A percentile compares a stretch with the other conserved stretches of the same genome.
These are phyloP conservation scores for Parafenestella ontariensis DNA, from an alignment of 2,329 filamentous ascomycete species.

Conservation along the genomic window DNA sequence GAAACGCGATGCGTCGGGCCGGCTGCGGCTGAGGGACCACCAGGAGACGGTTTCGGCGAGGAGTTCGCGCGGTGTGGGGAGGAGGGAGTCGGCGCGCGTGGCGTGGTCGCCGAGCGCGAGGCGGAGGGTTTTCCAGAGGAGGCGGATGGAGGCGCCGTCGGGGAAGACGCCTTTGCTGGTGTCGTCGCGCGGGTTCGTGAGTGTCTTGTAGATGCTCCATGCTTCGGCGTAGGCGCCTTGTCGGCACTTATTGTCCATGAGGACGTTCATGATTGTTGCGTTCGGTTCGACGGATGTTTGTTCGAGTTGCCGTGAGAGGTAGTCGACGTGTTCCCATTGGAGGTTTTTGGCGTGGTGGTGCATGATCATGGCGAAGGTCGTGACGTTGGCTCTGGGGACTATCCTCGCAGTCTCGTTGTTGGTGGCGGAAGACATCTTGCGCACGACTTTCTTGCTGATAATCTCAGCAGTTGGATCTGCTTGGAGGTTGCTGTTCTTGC, in stretches of 20 bases:
- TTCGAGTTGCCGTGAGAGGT: slow-evolving; percentile 36
- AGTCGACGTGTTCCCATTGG: slow-evolving; percentile 47
- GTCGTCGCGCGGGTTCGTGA: slow-evolving; percentile 29
- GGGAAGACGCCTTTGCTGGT: slow-evolving; percentile 35
- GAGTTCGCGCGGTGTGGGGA: slow-evolving; percentile 43
- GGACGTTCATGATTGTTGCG: slow-evolving; percentile 40
- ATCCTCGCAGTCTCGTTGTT: slow-evolving; percentile 8
- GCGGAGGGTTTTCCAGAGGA: slow-evolving; percentile 44
- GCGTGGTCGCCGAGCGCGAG: slow-evolving; percentile 32
- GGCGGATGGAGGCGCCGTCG: slow-evolving; percentile 36
- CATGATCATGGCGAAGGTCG: slow-evolving; percentile 43
- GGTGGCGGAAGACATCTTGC: background rate
- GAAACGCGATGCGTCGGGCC: slow-evolving; percentile 37
- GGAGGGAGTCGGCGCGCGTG: slow-evolving; percentile 18
- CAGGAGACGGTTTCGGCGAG: slow-evolving; percentile 40
- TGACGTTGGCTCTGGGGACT: slow-evolving; percentile 35
- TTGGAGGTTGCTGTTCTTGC: background rate
- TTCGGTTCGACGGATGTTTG: slow-evolving; percentile 29
- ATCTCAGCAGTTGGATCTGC: background rate
- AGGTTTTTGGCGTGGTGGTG: slow-evolving; percentile 34
- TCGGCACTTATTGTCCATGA: slow-evolving; percentile 40
- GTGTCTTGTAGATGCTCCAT: slow-evolving; percentile 36
- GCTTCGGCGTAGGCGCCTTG: slow-evolving; percentile 39
- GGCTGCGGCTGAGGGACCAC: slow-evolving; percentile 33
- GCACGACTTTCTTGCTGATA: slow-evolving; percentile 2